Evolutionary conservation across 2,329 filamentous ascomycete species (phyloP), one percentile per base, ranked within the genome.

Genomic region (Fusarium sp.): DNA sequence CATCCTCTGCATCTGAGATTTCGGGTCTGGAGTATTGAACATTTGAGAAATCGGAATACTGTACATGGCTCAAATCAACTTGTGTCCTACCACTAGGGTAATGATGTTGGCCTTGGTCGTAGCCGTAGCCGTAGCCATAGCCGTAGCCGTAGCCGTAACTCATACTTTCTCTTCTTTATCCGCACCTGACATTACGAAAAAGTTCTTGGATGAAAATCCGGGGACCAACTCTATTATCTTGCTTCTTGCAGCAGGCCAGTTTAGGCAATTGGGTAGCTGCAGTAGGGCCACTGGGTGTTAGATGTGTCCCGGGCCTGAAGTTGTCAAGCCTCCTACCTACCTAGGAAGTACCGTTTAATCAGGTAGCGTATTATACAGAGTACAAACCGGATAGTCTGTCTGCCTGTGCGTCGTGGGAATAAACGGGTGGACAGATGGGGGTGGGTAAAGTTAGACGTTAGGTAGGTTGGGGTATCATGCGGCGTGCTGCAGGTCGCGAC

Each of bases 1-100:
- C 72, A 52, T 76, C 72, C 39, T 81, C 81, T 15, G 72, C 73
- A n/a, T 83, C 82, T 49, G 80, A 80, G 57, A 82, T 77, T 39
- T 77, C 75, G 11, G 73, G 66, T 51, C 79, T 74, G 52, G 77
- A 78, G 70, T 78, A 83, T 64, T 82, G 75, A 50, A 83, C 73
- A 32, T 81, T 76, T 63, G 79, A 81, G 75, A 80, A 83, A 70
- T 83, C 75, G 65, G 81, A 78, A 62, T 75, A 79, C 68, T 82
- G 77, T 57, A 83, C 75, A 67, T 78, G 70, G 60, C 73, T 71
- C 67, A 73, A 79, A 71, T 79, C 76, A 75, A 80, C 59, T 64
- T 78, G 76, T 58, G 79, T 71, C 78, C 81, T 76, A 53, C 75
- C 75, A 54, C 76, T 74, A 44, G 80, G 50, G 41, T 79, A 80